Conservation (phyloP, 306 rosid genomes). For the Gillenia trifoliata region DNA sequence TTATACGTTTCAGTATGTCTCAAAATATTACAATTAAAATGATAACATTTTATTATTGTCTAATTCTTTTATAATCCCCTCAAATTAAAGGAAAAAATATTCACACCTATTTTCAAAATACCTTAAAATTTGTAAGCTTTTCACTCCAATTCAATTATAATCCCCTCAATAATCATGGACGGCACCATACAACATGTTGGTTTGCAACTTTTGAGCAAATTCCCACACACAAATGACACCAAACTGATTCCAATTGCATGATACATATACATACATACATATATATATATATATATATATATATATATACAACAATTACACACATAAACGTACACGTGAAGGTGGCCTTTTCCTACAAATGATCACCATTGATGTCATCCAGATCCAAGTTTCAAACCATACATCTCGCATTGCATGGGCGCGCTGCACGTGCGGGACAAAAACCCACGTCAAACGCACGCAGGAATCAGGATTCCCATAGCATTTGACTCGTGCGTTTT, state of each 20-base stretch:
- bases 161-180: too few species aligned
- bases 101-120: too few species aligned
- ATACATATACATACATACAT: background rate
- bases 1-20: too few species aligned
- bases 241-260: background rate
- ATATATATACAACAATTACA: background rate
- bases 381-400: background rate
- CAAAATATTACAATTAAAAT: too few species aligned
- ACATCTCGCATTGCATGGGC: background rate
- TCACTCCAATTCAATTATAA: too few species aligned
- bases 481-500: background rate
- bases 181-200: background rate
- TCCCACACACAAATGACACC: background rate
- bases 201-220: background rate
- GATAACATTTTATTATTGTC: too few species aligned
- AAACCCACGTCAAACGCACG: background rate
- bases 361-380: background rate
- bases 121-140: too few species aligned
- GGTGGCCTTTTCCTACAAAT: background rate
- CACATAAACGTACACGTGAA: background rate
- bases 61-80: too few species aligned
- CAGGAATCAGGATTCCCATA: background rate
- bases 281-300: background rate
- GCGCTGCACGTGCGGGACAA: background rate
- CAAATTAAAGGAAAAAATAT: too few species aligned